These are phyloP conservation scores for Epichloe coenophiala DNA, from an alignment of 2,329 filamentous ascomycete species.

Conservation along the genomic window DNA sequence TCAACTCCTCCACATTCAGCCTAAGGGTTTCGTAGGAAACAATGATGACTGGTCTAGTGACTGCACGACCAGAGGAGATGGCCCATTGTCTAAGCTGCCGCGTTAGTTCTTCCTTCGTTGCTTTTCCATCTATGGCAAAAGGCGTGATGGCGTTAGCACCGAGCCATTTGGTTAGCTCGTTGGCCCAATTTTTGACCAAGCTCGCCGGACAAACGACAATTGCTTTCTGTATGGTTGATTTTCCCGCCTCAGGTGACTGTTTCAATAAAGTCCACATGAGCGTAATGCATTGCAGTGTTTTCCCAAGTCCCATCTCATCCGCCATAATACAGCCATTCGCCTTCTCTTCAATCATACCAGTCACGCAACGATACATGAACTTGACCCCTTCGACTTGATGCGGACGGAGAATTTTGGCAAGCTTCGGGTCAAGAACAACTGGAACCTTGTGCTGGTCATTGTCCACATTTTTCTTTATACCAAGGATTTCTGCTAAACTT, in stretches of 20 bases:
- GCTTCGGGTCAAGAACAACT: conserved; percentile 84
- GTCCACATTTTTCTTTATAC: conserved; percentile 80
- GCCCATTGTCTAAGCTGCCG: conserved; percentile 90
- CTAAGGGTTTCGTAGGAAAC: conserved; percentile 95
- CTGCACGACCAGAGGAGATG: conserved; percentile 74
- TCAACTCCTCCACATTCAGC: conserved; percentile 80
- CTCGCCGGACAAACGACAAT: conserved; percentile 95
- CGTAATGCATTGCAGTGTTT: conserved; percentile 95
- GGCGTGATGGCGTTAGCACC: conserved; percentile 81
- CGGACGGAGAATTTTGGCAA: conserved; percentile 81
- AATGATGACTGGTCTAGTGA: conserved; percentile 88
- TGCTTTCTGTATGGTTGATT: conserved; percentile 85
- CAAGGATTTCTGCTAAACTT: conserved; percentile 90
- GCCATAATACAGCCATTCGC: conserved; percentile 99
- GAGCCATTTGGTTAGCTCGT: conserved; percentile 93
- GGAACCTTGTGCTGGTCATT: conserved; percentile 77
- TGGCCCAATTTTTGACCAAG: conserved; percentile 95
- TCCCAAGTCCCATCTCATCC: conserved; percentile 96
- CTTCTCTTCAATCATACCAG: conserved; percentile 85
- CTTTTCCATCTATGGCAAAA: conserved; percentile 95
- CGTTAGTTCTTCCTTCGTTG: conserved; percentile 82
- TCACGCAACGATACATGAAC: conserved; percentile 90
- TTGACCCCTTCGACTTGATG: conserved; percentile 98
- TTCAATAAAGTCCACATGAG: conserved; percentile 95
- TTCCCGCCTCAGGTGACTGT: conserved; percentile 91